Base-by-base conservation (phyloP, 129 eudicot genomes). In the Artemisia argyi region DNA sequence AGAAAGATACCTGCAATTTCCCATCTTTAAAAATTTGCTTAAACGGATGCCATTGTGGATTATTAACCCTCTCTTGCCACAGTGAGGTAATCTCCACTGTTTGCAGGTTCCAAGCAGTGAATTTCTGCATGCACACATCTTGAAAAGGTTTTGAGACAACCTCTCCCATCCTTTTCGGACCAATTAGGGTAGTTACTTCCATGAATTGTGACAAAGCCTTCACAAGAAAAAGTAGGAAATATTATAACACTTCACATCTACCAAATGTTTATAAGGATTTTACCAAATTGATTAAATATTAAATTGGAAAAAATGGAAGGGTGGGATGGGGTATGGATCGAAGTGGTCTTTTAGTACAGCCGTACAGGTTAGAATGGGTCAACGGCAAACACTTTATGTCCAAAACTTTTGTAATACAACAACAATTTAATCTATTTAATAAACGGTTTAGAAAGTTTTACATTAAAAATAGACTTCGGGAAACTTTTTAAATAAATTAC, bases 121-220 rank as follows among this genome's bases (percentile, higher is more conserved):
- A 81, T 64, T 65, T 84, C 78, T 79, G 85, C 67, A 81, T 55
- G 73, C 92, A 87, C 32, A 73, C 85, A 42, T 81, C 85, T 84
- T 82, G 85, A 70, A 87, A 87, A 69, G 92, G 89, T 50, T 76
- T 74, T 56, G 71, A 75, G 79, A 65, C 74, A 79, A 87, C 87
- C 74, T 87, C 92, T 66, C 89, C 92, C 88, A 87, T 84, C 71
- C 92, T 76, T 79, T 73, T 87, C 10, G 84, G 48, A 15, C 92
- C 87, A 60, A 87, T 71, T 65, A 7, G 42, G 15, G 70, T 48
- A 24, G 68, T 65, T 56, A 68, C 49, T n/a, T 86, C 85, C 68
- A 78, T 44, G 66, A 69, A 44, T 51, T 76, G 73, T 3, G 79
- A 81, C 39, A 85, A 73, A 72, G 80, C 85, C 85, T 79, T 42